Base-by-base conservation (phyloP, 1,139 yeast genomes). In the Magnusiomyces tetraspermus region DNA sequence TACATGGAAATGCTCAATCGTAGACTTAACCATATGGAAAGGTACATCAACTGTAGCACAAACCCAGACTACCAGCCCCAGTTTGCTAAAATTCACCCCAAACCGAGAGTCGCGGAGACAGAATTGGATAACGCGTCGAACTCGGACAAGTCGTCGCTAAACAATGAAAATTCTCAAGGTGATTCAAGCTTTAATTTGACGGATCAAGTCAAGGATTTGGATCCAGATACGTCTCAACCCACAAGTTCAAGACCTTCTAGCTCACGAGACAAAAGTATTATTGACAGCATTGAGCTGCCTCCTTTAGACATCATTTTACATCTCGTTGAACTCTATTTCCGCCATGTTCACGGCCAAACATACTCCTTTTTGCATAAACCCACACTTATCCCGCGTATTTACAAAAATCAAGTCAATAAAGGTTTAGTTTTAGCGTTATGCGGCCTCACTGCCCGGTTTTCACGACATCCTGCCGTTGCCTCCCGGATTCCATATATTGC, bases 351-450 rank as follows among this genome's bases (percentile, higher is more conserved):
- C 58, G 64, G 66, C 51, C 72, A 68, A 55, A 68, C 71, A 3
- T 69, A 69, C 54, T 64, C 67, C 17, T 68, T 69, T 52, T 61
- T 69, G 19, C 72, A 69, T 57, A 61, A 63, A 38, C 69, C 69
- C 1, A 59, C 69, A 1, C 67, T 69, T 48, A 61, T 69, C 59
- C 60, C 61, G 6, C 55, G 64, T 23, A 54, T 69, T 31, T 59
- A 62, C 23, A 59, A 62, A 11, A 64, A 64, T 2, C 57, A 61
- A 42, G 67, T 68, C 45, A 61, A 61, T 46, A 64, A 64, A 22
- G 64, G 65, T 1, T 60, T 69, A 15, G 60, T 69, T 6, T 56
- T 67, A 38, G 70, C 71, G n/a, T 57, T 69, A 22, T 68, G 72
- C 50, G 71, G 70, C 3, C 60, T 69, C 23, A 58, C 70, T 1